phyloP scores from a whole-genome alignment of 805 yeast genomes.

The Metschnikowia proteae region DNA sequence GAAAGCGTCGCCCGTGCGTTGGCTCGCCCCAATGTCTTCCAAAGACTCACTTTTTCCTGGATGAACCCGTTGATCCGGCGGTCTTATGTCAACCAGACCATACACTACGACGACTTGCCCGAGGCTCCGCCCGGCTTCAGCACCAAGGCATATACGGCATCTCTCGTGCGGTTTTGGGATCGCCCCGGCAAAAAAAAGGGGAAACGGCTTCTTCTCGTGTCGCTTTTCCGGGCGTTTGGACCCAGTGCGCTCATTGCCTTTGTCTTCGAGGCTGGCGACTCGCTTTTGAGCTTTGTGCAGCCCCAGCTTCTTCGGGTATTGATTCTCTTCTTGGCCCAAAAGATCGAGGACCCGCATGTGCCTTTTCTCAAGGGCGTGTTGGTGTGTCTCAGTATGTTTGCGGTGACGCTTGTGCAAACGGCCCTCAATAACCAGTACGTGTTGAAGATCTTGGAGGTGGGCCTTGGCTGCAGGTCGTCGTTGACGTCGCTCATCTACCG shows the following conservation, averaged over 20 bases:
- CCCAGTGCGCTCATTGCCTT: constrained; percentile 21
- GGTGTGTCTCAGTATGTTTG: constrained; percentile 44
- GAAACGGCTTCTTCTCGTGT: constrained; percentile 12
- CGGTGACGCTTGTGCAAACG: constrained; percentile 57
- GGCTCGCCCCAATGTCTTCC: constrained; percentile 30
- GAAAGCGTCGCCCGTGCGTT: constrained; percentile 18
- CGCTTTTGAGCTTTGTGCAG: constrained; percentile 53
- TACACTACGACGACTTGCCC: constrained; percentile 29
- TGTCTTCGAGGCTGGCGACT: constrained; percentile 22
- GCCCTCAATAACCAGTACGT: constrained; percentile 66
- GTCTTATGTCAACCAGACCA: constrained; percentile 35
- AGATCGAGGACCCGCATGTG: constrained; percentile 8
- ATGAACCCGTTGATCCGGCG: constrained; percentile 43
- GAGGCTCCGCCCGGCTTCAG: constrained; percentile 25
- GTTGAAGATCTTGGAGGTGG: constrained; percentile 51
- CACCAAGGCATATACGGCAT: constrained; percentile 18
- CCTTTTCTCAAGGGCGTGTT: constrained; percentile 18
- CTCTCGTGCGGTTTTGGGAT: constrained; percentile 19
- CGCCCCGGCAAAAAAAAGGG: constrained; percentile 5
- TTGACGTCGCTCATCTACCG: constrained; percentile 23
- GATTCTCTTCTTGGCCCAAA: constrained; percentile 57
- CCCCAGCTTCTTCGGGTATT: constrained; percentile 75
- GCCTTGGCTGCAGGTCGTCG: constrained; percentile 36
- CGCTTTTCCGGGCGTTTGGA: constrained; percentile 28
- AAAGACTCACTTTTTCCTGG: constrained; percentile 44